These are phyloP conservation scores for Hydrangea macrophylla DNA, from an alignment of 148 eudicot species.

Conservation along the genomic window DNA sequence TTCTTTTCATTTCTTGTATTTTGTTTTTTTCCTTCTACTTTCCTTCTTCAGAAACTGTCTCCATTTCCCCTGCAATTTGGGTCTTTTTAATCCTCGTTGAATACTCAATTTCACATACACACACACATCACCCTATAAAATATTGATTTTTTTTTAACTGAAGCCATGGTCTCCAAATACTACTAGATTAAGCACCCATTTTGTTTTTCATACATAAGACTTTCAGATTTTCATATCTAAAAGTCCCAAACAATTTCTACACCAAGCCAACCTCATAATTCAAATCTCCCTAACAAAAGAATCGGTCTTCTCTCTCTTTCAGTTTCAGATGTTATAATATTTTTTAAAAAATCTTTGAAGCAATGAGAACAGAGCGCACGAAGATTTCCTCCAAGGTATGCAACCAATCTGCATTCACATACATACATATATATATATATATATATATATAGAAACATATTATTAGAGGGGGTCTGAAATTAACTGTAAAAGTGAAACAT, in stretches of 20 bases:
- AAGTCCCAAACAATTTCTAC: slow-evolving; percentile 2
- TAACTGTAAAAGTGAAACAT: not conserved
- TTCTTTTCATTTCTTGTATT: not conserved
- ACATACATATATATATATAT: not conserved
- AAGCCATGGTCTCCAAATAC: not conserved
- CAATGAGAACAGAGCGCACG: slow-evolving; percentile 35
- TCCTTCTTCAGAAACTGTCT: slow-evolving; percentile 32
- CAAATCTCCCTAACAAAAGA: not conserved
- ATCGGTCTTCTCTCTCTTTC: slow-evolving; percentile 1
- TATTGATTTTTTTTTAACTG: too few species aligned
- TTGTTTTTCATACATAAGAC: not conserved
- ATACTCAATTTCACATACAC: slow-evolving; percentile 6
- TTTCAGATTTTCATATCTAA: not conserved
- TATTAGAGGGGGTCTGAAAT: too few species aligned
- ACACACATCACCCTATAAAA: too few species aligned
- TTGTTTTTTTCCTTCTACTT: slow-evolving; percentile 17
- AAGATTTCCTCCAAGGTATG: slow-evolving; percentile 32
- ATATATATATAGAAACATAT: not conserved
- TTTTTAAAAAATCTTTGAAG: slow-evolving; percentile 3
- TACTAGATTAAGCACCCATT: slow-evolving; percentile 2
- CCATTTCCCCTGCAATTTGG: slow-evolving; percentile 44
- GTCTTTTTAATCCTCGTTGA: slow-evolving; percentile 14
- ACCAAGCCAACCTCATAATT: slow-evolving; percentile 4
- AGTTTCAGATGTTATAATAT: slow-evolving; percentile 1
- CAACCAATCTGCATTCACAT: not conserved